Percentiles rank a stretch among this genome's conserved stretches.
These are phyloP conservation scores for Gossypium raimondii DNA, from an alignment of 345 rosid genomes.

Conservation along the genomic window DNA sequence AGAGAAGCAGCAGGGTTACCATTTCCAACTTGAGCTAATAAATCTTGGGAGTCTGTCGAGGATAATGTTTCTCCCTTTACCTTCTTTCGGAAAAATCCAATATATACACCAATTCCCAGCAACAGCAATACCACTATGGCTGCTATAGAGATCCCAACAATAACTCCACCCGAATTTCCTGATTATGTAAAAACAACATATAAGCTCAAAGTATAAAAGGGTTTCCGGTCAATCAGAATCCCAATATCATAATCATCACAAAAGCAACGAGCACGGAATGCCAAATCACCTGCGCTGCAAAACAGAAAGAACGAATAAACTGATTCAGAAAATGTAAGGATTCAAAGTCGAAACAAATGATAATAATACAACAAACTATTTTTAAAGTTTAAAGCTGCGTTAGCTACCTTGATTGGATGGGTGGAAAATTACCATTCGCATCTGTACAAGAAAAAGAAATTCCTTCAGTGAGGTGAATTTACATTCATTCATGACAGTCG, in stretches of 20 bases:
- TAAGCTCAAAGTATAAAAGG: constrained; percentile 23
- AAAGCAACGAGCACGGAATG: constrained; percentile 27
- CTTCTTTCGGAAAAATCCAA: constrained; percentile 47
- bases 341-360: neutral
- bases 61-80: constrained; percentile 34
- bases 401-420: constrained; percentile 50
- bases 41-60: constrained; percentile 29
- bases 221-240: constrained; percentile 16
- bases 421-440: constrained; percentile 41
- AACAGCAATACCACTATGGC: constrained; percentile 39
- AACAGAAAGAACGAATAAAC: constrained; percentile 22
- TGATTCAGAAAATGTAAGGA: constrained; percentile 6
- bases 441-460: constrained; percentile 43
- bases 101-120: constrained; percentile 35
- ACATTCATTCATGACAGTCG: neutral
- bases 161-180: constrained; percentile 58
- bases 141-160: constrained; percentile 61
- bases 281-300: constrained; percentile 63
- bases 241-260: constrained; percentile 24
- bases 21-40: constrained; percentile 30
- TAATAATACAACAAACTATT: neutral
- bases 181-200: constrained; percentile 28
- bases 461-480: constrained; percentile 7
- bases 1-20: constrained; percentile 29
- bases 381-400: neutral